Base-by-base conservation (phyloP, 2,329 filamentous ascomycete species). In the Fusarium gaditjirri region DNA sequence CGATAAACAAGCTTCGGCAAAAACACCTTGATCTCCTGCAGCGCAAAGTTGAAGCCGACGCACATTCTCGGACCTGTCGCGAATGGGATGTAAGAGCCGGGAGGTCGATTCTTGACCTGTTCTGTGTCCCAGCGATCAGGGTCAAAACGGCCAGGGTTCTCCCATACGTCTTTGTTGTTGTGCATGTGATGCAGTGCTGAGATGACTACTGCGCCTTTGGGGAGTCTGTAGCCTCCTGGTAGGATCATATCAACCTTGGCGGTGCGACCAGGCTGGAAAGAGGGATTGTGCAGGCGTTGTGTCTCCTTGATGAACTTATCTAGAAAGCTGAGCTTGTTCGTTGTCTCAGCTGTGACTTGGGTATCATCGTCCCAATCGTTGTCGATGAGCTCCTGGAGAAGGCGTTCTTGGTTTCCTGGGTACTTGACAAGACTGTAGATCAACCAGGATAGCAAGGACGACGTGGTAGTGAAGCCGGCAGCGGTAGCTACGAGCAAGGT, bases 41-140 rank as follows among this genome's bases (percentile, higher is more conserved):
- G 77, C 0, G 89, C 89, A 75, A 91, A 90, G 77, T 90, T 91
- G 83, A 90, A 91, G 0, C 89, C 90, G 49, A 91, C 87, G 64
- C 90, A 91, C 80, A 85, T 86, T 5, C 90, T 81, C 0, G 82
- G 85, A 0, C 90, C 90, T 0, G 84, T 81, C 0, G 86, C 89
- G 65, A 91, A 92, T 0, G 90, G 90, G 6, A 87, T 81, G 68
- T 91, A 91, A 0, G 85, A 80, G 1, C 83, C 84, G 35, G 83
- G 83, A 56, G 85, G 87, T 5, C 84, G 76, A 66, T 83, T 84
- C 80, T 87, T 88, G 56, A 88, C 87, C 25, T 82, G 79, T 0
- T 87, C 84, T 0, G 84, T 84, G 53, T 86, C 85, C 89, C 89
- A 91, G 9, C 89, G 81, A 71, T 91, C 88, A 0, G 89, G 87